Base-by-base conservation (phyloP, 2,329 filamentous ascomycete species). In the Plectosphaerella sp. region DNA sequence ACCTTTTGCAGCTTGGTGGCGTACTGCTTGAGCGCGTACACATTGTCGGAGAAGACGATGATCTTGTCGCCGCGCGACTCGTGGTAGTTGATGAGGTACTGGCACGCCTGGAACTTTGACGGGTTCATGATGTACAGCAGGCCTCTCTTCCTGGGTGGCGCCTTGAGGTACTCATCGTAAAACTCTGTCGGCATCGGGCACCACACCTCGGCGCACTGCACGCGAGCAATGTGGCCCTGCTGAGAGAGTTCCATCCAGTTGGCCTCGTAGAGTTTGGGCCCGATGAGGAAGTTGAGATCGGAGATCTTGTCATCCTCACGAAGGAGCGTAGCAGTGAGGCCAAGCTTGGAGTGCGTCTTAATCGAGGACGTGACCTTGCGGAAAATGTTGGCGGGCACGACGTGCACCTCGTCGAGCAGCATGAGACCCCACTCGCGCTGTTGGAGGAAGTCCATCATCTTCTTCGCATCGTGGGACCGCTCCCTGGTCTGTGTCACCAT, bases 191-290 rank as follows among this genome's bases (percentile, higher is more conserved):
- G 96, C 94, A 99, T 99, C 3, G 93, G 91, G 65, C 94, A 99
- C 94, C 94, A 99, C 7, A 99, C 94, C 70, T 99, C 94, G 14
- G 94, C 94, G 68, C 94, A 99, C 69, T 99, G 94, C 2, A 99
- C 94, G 60, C 91, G 88, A 36, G 94, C 94, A 67, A 99, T 99
- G 65, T 97, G 92, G 1, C 94, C 94, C 70, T 97, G 91, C 63
- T 97, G 90, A 1, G 93, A 94, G 41, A 99, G 81, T 68, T 99
- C 94, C 86, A 97, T 96, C 94, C 94, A 99, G 68, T 99, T 99
- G 25, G 94, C 94, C 70, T 99, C 94, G 66, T 96, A 99, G 1
- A 99, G 77, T 69, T 99, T 99, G 1, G 94, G 94, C 0, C 94
- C 94, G 62, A 99, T 97, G 53, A 99, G 74, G 66, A 97, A 99